Evolutionary conservation across 2,329 filamentous ascomycete species (phyloP).

Genomic region (Ascochyta lentis): DNA sequence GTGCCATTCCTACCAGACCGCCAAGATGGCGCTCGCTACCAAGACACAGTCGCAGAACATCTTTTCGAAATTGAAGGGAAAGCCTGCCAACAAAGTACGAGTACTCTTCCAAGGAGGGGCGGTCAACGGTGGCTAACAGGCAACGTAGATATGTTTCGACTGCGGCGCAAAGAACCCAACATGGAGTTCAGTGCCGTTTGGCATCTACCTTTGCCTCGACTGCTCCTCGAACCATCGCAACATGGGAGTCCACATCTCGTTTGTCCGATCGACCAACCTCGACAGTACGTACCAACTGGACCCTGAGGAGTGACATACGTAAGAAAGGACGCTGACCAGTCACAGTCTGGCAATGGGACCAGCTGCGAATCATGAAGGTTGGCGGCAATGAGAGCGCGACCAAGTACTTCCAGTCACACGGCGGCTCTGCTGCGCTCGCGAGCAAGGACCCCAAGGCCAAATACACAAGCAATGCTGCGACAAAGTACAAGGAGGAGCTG

Average conservation of each 20-base stretch:
- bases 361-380: constrained; percentile 96
- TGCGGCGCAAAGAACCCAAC: constrained; percentile 97
- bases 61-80: constrained; percentile 95
- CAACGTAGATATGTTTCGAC: constrained; percentile 88
- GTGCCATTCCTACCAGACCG: constrained; percentile 28
- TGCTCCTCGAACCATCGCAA: constrained; percentile 97
- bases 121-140: constrained; percentile 32
- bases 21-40: constrained; percentile 70
- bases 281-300: constrained; percentile 73
- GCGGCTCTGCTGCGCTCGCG: constrained; percentile 88
- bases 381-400: constrained; percentile 97
- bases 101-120: constrained; percentile 18
- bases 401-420: constrained; percentile 97
- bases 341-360: constrained; percentile 92
- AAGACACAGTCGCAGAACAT: constrained; percentile 97
- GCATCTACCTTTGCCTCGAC: constrained; percentile 97
- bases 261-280: constrained; percentile 97
- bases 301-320: neutral
- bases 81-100: constrained; percentile 90
- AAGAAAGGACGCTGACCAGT: constrained; percentile 58
- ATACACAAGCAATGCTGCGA: constrained; percentile 91
- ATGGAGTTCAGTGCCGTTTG: constrained; percentile 96
- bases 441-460: constrained; percentile 98
- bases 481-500: constrained; percentile 97
- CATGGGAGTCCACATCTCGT: constrained; percentile 97